A percentile compares a stretch with the other conserved stretches of the same genome.
Evolutionary conservation across 495 filamentous ascomycete genomes (phyloP).

Genomic region (Aspergillus sclerotiicarbonarius): DNA sequence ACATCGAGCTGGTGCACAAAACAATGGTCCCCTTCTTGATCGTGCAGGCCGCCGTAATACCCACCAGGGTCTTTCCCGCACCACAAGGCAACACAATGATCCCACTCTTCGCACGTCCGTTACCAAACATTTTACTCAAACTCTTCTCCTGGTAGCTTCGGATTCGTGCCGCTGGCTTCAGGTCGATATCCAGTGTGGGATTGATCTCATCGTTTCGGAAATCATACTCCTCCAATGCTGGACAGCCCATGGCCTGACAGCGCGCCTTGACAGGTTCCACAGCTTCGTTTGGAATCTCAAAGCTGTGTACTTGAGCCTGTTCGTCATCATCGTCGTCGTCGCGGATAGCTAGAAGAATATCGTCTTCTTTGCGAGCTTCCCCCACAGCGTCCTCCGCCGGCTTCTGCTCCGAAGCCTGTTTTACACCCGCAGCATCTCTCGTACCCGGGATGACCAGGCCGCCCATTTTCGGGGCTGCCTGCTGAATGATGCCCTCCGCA

Average conservation of each 20-base stretch:
- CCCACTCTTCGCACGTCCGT: conserved; percentile 92
- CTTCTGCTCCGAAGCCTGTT: conserved; percentile 55
- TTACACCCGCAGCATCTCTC: conserved; percentile 82
- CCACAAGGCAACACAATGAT: conserved; percentile 98
- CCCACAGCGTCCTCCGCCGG: conserved; percentile 29
- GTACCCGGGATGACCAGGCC: conserved; percentile 92
- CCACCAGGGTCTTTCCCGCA: conserved; percentile 94
- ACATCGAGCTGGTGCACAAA: conserved; percentile 96
- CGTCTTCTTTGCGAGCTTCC: conserved; percentile 45
- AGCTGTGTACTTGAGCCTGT: conserved; percentile 87
- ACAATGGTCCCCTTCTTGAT: conserved; percentile 96
- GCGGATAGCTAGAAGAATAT: conserved; percentile 59
- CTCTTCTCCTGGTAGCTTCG: conserved; percentile 95
- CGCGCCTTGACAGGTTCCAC: conserved; percentile 87
- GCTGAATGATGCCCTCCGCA: conserved; percentile 69
- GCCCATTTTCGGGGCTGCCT: conserved; percentile 82
- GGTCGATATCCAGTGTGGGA: conserved; percentile 85
- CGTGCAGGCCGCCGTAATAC: conserved; percentile 94
- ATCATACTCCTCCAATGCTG: conserved; percentile 94
- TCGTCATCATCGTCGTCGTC: conserved; percentile 92
- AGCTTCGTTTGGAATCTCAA: conserved; percentile 74
- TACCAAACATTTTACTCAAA: conserved; percentile 98
- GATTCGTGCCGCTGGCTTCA: conserved; percentile 80
- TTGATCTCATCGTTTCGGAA: conserved; percentile 93
- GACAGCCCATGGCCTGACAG: conserved; percentile 81